Evolutionary conservation across 225 moss, liverwort and hornwort genomes (phyloP).

Genomic region (Marchantia paleacea): DNA sequence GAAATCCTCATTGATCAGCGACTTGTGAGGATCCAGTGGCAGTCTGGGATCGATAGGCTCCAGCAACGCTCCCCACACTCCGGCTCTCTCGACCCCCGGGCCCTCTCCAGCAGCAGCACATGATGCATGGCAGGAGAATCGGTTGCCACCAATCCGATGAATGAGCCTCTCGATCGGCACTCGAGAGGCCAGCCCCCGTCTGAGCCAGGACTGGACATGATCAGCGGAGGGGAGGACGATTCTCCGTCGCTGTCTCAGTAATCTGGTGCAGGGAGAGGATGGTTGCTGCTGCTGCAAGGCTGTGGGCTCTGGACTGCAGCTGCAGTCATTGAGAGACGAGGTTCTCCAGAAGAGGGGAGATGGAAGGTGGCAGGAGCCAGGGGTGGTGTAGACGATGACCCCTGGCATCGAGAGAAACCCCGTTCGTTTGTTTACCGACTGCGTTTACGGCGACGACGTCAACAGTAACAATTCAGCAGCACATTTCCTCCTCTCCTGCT

Average conservation of each 20-base stretch:
- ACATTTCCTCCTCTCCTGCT: not conserved
- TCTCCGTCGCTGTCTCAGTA: not conserved
- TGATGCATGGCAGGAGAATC: not conserved
- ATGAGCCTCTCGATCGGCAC: not conserved
- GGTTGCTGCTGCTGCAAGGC: not conserved
- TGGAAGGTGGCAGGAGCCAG: not conserved
- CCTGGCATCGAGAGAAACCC: slow-evolving; percentile 5
- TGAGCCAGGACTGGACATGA: not conserved
- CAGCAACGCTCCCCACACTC: slow-evolving; percentile 48
- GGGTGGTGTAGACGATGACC: not conserved
- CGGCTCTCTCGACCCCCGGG: not conserved
- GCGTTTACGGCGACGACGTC: not conserved
- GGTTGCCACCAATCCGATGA: not conserved
- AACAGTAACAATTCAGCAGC: not conserved
- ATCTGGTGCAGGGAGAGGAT: not conserved
- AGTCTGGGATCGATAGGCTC: slow-evolving; percentile 60
- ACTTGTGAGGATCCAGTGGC: slow-evolving; percentile 54
- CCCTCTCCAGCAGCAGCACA: not conserved
- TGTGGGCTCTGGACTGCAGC: not conserved
- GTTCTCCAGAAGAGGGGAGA: not conserved
- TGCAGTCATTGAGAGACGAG: not conserved
- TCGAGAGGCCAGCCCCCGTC: too few relatives aligned
- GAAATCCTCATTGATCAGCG: slow-evolving; percentile 65
- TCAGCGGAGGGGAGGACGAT: not conserved
- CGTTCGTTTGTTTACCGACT: too few relatives aligned